Evolutionary conservation across 768 basidiomycete genomes (phyloP).

Genomic region (Leccinum boreale): DNA sequence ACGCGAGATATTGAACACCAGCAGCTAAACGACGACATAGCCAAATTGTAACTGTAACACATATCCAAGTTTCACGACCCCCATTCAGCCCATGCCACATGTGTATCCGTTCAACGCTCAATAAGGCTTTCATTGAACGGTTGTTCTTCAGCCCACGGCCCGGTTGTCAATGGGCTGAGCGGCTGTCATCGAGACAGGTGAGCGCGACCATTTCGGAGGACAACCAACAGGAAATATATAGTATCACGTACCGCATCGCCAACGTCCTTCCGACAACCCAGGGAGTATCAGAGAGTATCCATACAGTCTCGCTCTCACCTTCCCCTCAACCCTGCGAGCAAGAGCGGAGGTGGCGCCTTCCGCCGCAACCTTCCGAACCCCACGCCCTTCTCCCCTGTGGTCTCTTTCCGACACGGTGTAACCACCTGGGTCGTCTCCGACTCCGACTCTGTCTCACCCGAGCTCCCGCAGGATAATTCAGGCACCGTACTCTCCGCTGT

Average conservation of each 20-base stretch:
- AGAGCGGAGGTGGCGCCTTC: background rate
- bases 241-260: conserved; percentile 4
- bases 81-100: background rate
- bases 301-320: background rate
- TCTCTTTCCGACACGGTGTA: background rate
- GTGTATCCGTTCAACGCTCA: background rate
- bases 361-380: conserved; percentile 6
- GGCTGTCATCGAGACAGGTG: background rate
- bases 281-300: background rate
- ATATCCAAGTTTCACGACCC: background rate
- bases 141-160: conserved; percentile 10
- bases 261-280: background rate
- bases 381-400: background rate
- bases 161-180: conserved; percentile 2
- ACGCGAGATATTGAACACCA: background rate
- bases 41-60: background rate
- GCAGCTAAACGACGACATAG: background rate
- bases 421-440: conserved; percentile 1
- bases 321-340: background rate
- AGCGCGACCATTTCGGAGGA: background rate
- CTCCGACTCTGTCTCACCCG: conserved; percentile 8
- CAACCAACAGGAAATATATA: background rate
- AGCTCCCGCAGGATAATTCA: conserved; percentile 11
- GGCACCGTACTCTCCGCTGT: conserved; percentile 4
- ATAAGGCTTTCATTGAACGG: background rate